Evolutionary conservation across 2,329 filamentous ascomycete genomes (phyloP).

Genomic region (Xylariaceae sp.): DNA sequence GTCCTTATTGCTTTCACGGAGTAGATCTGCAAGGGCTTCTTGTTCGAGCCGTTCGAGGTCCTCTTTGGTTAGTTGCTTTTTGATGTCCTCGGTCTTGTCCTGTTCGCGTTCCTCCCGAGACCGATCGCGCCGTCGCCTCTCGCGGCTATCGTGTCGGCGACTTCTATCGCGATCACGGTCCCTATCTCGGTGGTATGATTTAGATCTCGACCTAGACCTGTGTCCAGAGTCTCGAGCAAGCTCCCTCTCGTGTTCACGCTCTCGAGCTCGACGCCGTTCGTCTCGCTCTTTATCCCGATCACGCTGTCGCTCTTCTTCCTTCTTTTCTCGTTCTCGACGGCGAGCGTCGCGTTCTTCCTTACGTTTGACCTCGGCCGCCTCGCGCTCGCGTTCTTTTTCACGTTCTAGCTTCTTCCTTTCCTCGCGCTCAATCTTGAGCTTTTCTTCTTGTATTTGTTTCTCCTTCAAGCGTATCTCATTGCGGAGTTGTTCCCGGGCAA

Average conservation of each 20-base stretch:
- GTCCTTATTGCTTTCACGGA: slow-evolving; percentile 52
- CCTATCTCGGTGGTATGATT: slow-evolving; percentile 31
- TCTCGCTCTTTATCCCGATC: slow-evolving; percentile 50
- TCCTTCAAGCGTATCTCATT: slow-evolving; percentile 56
- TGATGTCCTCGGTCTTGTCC: slow-evolving; percentile 39
- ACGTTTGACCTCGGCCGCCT: slow-evolving; percentile 45
- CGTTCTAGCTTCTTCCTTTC: slow-evolving; percentile 47
- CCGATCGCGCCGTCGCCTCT: slow-evolving; percentile 31
- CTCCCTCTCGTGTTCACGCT: slow-evolving; percentile 28
- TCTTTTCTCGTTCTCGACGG: slow-evolving; percentile 37
- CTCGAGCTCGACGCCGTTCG: slow-evolving; percentile 42
- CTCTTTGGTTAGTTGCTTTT: slow-evolving; percentile 53
- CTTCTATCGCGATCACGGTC: slow-evolving; percentile 35
- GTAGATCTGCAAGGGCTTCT: slow-evolving; percentile 52
- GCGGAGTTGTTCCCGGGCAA: slow-evolving; percentile 56
- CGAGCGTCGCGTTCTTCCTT: slow-evolving; percentile 47
- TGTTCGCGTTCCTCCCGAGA: slow-evolving; percentile 35
- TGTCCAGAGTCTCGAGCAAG: slow-evolving; percentile 27
- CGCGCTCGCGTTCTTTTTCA: slow-evolving; percentile 44
- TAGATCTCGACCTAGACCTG: slow-evolving; percentile 32
- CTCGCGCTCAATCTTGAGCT: slow-evolving; percentile 52
- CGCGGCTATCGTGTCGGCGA: slow-evolving; percentile 30
- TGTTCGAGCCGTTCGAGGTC: slow-evolving; percentile 53
- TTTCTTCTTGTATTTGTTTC: slow-evolving; percentile 56
- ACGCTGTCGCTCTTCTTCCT: slow-evolving; percentile 33